phyloP scores from a whole-genome alignment of 371 early-diverging fungal genomes.

The Mucor velutinosus region DNA sequence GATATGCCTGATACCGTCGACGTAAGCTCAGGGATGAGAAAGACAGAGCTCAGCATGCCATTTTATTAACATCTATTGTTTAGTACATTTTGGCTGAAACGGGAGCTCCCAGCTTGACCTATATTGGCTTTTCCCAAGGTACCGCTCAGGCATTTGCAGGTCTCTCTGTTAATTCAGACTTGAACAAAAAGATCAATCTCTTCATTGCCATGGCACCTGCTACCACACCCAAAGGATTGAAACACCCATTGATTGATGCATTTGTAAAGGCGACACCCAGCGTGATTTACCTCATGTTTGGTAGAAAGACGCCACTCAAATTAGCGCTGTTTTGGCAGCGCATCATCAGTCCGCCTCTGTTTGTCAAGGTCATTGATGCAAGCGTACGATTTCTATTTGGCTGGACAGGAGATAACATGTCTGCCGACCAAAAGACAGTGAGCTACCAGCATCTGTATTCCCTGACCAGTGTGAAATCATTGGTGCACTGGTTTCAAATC shows the following conservation, averaged over 20 bases:
- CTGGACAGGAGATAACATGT: conserved; percentile 80
- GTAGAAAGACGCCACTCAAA: conserved; percentile 78
- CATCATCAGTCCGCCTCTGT: conserved; percentile 76
- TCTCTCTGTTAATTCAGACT: conserved; percentile 74
- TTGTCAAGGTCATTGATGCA: conserved; percentile 76
- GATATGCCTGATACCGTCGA: conserved; percentile 90
- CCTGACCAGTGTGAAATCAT: conserved; percentile 85
- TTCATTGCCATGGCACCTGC: conserved; percentile 94
- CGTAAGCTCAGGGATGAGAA: conserved; percentile 38
- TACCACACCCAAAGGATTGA: conserved; percentile 84
- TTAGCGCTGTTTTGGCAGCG: conserved; percentile 88
- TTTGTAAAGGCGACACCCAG: conserved; percentile 86
- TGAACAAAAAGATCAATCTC: conserved; percentile 83
- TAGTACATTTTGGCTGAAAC: conserved; percentile 84
- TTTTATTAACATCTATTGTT: background rate
- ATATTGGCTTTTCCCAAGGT: conserved; percentile 97
- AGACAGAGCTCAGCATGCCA: background rate
- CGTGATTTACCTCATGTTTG: conserved; percentile 91
- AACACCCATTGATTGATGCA: conserved; percentile 81
- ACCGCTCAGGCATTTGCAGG: conserved; percentile 92
- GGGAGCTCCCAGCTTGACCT: conserved; percentile 77
- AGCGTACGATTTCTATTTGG: conserved; percentile 82
- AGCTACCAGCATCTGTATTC: conserved; percentile 91
- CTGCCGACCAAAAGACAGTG: conserved; percentile 72
- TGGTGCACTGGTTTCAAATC: conserved; percentile 97